Conservation (phyloP, 805 yeast genomes). For the Brettanomyces sp. region DNA sequence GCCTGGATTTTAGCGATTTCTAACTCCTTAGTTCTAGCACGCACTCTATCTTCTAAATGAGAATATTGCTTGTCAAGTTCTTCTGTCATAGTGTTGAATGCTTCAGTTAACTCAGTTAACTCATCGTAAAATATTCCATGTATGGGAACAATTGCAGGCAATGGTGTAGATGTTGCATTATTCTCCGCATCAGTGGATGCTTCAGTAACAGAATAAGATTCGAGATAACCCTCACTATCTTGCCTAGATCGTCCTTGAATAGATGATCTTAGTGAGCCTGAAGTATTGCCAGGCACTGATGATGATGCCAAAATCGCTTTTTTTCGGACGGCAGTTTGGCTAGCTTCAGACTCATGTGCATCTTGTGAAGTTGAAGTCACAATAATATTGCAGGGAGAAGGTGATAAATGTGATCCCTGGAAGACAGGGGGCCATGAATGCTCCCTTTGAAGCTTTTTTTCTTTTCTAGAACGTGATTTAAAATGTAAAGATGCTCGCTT, state of each 20-base stretch:
- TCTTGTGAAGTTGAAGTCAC: neutral
- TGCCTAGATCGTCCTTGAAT: too few species aligned
- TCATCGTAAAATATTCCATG: constrained; percentile 63
- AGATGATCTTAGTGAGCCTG: too few species aligned
- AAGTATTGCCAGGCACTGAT: too few species aligned
- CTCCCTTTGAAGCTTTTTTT: too few species aligned
- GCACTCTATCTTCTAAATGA: constrained; percentile 80
- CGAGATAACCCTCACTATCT: neutral
- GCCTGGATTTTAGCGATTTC: constrained; percentile 85
- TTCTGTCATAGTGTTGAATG: constrained; percentile 86
- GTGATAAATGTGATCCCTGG: neutral
- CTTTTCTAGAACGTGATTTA: too few species aligned
- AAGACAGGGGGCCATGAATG: neutral
- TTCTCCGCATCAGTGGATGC: neutral
- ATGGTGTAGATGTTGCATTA: constrained; percentile 1
- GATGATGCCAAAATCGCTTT: too few species aligned
- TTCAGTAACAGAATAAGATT: neutral
- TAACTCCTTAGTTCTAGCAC: constrained; percentile 75
- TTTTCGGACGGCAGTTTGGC: too few species aligned
- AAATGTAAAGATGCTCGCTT: too few species aligned
- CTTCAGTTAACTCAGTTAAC: constrained; percentile 76
- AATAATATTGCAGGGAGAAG: neutral
- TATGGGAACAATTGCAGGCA: constrained; percentile 18
- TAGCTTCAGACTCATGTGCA: too few species aligned
- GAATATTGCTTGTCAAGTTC: constrained; percentile 79